phyloP scores from a whole-genome alignment of 208 protist genomes.

The Strigomonas culicis region DNA sequence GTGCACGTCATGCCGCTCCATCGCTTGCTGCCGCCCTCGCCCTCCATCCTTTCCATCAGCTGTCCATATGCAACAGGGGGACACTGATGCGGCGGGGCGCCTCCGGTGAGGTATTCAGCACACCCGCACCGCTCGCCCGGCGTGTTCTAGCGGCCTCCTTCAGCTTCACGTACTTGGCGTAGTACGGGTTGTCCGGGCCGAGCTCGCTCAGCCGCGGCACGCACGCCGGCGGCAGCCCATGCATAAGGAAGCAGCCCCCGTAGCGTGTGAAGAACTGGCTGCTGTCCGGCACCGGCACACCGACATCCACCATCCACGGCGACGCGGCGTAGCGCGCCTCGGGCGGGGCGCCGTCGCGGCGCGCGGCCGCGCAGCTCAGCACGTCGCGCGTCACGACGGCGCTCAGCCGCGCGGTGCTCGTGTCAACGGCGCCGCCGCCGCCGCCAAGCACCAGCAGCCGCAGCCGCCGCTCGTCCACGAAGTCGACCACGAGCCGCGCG shows the following conservation, averaged over 20 bases:
- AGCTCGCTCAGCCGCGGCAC: conserved; percentile 16
- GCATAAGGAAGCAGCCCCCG: conserved; percentile 55
- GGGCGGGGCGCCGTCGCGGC: conserved; percentile 2
- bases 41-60: too few species aligned
- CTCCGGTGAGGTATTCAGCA: too few species aligned
- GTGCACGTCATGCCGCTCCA: too few species aligned
- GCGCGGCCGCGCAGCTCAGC: conserved; percentile 30
- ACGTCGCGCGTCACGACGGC: conserved; percentile 44
- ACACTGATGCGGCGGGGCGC: too few species aligned
- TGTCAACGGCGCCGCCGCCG: conserved; percentile 40
- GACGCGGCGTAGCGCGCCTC: conserved; percentile 29
- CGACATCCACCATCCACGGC: conserved; percentile 21
- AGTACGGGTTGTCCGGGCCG: conserved; percentile 8
- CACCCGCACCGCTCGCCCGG: too few species aligned
- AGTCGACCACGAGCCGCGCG: conserved; percentile 25
- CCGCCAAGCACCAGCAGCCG: conserved; percentile 39
- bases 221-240: conserved; percentile 26
- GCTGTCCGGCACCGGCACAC: conserved; percentile 35
- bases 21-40: too few species aligned
- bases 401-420: conserved; percentile 30
- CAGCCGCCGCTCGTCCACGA: conserved; percentile 5
- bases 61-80: too few species aligned
- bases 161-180: neutral
- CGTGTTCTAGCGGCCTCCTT: neutral
- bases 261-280: conserved; percentile 46